Percentiles rank a stretch among this genome's conserved stretches.
Conservation (phyloP, 352 stramenopile species). For the Globisporangium mamillatum region DNA sequence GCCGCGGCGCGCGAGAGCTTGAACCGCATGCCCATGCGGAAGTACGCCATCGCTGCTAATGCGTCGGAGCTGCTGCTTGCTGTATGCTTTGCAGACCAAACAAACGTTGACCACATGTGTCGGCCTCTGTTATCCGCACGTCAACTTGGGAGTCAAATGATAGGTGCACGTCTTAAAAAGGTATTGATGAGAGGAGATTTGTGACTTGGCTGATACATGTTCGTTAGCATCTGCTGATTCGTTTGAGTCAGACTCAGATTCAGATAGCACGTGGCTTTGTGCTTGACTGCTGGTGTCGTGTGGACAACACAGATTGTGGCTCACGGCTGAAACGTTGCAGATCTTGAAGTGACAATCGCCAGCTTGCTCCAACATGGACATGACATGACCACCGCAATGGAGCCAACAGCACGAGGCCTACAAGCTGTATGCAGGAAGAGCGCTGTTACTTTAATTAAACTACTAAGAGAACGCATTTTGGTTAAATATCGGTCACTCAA, state of each 20-base stretch:
- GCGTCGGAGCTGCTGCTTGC: slow-evolving; percentile 3
- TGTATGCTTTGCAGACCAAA: slow-evolving; percentile 8
- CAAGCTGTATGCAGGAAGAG: not conserved
- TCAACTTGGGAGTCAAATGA: not conserved
- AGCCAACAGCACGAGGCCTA: not conserved
- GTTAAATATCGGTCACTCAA: not conserved
- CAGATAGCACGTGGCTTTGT: not conserved
- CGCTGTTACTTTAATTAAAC: slow-evolving; percentile 1
- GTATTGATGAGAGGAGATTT: not conserved
- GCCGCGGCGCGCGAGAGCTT: slow-evolving; percentile 62
- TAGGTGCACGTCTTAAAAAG: not conserved
- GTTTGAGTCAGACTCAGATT: not conserved
- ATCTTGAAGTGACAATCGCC: not conserved
- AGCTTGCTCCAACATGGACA: not conserved
- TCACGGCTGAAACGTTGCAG: not conserved
- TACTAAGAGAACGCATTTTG: slow-evolving; percentile 1
- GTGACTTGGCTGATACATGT: not conserved
- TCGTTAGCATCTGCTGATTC: not conserved
- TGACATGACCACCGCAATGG: not conserved
- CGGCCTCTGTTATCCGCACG: slow-evolving; percentile 1
- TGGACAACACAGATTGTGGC: too few species aligned
- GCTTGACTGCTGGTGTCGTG: not conserved
- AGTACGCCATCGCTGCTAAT: slow-evolving; percentile 55
- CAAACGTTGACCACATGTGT: slow-evolving; percentile 14
- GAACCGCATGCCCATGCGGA: slow-evolving; percentile 57